Evolutionary conservation across 345 rosid species (phyloP), one percentile per base, ranked within the genome.

Genomic region (Ricinus communis): DNA sequence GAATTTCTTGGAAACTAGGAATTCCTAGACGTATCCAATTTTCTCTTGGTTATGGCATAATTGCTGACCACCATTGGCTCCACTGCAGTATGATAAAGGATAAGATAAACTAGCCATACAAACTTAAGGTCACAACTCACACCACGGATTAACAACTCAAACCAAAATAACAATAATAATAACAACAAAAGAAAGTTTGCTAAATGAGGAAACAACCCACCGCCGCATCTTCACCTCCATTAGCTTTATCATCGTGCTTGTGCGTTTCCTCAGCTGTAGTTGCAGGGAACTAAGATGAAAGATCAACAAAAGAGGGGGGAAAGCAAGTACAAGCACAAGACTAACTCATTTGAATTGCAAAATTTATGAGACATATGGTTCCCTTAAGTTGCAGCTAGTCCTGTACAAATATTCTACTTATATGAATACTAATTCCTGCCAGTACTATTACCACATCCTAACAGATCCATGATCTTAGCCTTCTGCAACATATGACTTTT

Each of bases 241-340:
- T 87, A 4, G 61, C 56, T 77, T 85, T 84, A 36, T 80, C 76
- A 71, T 76, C 87, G 16, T 73, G 64, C 86, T 88, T 88, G 41
- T 71, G 79, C 31, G 72, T 69, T 63, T 88, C 88, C 51, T 86
- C 90, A 41, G 74, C 73, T 72, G 68, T 45, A 68, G 25, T 55
- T 40, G 49, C 49, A 61, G 9, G 52, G 33, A 28, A 58, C 56
- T 5, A 51, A 7, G 30, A 60, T 57, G 2, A 30, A 45, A 36
- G 5, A 33, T 33, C 18, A 50, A 5, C 27, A 30, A 53, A 27
- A 41, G 19, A 10, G 1, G 67, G 21, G 40, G 38, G n/a, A 16
- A 15, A 24, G 27, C 4, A 46, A 28, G 15, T 43, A 8, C n/a
- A 22, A 40, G 66, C 58, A 22, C 5, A 22, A 10, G 4, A 4